Base-by-base conservation (phyloP, 2,329 filamentous ascomycete genomes). In the Xylaria sp. region DNA sequence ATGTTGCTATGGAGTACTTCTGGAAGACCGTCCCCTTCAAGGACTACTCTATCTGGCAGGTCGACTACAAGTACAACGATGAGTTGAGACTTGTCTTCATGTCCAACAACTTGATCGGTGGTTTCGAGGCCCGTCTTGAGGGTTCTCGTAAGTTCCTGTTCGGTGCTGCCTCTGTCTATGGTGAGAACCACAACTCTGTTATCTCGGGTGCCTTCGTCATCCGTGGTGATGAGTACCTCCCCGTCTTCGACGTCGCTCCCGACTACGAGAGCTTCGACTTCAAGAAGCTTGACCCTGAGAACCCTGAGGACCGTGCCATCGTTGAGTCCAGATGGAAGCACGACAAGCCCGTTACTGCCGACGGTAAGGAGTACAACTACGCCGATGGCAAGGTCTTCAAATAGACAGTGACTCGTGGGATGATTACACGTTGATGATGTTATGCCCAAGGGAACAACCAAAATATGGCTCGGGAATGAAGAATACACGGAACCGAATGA, bases 371-470 rank as follows among this genome's bases (percentile, higher is more conserved):
- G 74, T 95, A 92, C 80, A 80, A 86, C 76, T 91, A 89, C 81
- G 89, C 89, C 74, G 88, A 91, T 73, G 94, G 94, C 76, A 97
- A 97, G 87, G 92, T 97, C 77, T 97, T 97, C 90, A 97, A 97
- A 85, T 97, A 96, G 85, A 81, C 62, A 66, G 52, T 13, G 18
- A 50, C 3, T 52, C 35, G 58, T 56, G 58, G 53, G 63, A 65
- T 62, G 61, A 66, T 67, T 66, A 70, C 54, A 66, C 63, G 59
- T 58, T 68, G 65, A 70, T 59, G 68, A 70, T 55, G 57, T 66
- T 65, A 69, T 57, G 67, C 23, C 58, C 46, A 51, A 23, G 54
- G 48, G 23, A 30, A 30, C 23, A 30, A 30, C 23, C 23, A 30
- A 30, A 56, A 54, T 54, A 59, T 54, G 56, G 57, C 11, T 54